Evolutionary conservation across 2,329 filamentous ascomycete species (phyloP), one percentile per base, ranked within the genome.

Genomic region (Sporothrix curviconia): DNA sequence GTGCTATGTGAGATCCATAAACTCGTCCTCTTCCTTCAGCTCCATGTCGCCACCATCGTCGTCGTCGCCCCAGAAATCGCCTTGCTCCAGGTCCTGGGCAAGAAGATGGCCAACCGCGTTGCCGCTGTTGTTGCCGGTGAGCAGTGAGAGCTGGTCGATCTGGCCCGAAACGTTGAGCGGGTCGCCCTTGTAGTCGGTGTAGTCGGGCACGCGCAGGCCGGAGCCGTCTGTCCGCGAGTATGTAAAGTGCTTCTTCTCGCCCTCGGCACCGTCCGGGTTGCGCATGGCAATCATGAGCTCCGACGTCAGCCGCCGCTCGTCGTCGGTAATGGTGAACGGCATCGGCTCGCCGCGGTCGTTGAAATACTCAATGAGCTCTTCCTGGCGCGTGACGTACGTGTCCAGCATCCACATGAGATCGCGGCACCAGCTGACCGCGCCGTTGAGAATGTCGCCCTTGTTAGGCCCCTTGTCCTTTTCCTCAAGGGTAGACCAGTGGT

Each of bases 391-490:
- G 63, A 95, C 80, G 74, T 95, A 95, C 67, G 89, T 80, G 68
- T 96, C 86, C 59, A 96, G 77, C 76, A 95, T 87, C 94, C 94
- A 97, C 90, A 97, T 96, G 54, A 99, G 79, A 74, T 99, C 94
- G 62, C 92, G 85, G 60, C 90, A 96, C 94, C 94, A 99, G 73
- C 90, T 91, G 55, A 97, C 94, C 34, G 92, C 89, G 30, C 94
- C 92, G 68, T 97, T 97, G 66, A 99, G 85, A 59, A 99, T 97
- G 66, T 99, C 94, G 50, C 94, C 94, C 75, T 99, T 99, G 78
- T 97, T 97, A 6, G 94, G 94, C 0, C 94, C 94, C 70, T 97
- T 97, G 74, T 99, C 94, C 71, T 97, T 97, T 64, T 97, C 94
- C 66, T 99, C 94, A 36, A 95, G 0, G 94, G 92, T 30, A 97